Percentiles rank a stretch among this genome's conserved stretches.
phyloP scores from a whole-genome alignment of 306 rosid species.

The Boehmeria nivea region DNA sequence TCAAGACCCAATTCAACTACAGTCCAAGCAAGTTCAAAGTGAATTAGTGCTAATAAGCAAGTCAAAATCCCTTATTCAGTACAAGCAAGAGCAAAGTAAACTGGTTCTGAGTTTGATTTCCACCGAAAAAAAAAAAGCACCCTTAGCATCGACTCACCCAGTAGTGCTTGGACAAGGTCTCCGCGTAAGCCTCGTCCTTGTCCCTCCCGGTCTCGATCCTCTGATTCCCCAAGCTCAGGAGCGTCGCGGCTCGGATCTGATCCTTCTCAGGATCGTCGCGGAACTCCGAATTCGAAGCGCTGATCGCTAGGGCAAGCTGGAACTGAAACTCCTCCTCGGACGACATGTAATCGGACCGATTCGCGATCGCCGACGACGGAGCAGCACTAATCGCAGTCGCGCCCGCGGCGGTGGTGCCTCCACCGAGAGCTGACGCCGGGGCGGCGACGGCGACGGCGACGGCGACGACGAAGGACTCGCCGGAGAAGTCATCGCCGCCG shows the following conservation, averaged over 20 bases:
- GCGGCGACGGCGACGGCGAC: constrained; percentile 30
- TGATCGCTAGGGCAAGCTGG: constrained; percentile 95
- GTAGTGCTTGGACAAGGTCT: constrained; percentile 79
- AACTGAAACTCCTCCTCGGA: constrained; percentile 97
- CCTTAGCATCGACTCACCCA: constrained; percentile 64
- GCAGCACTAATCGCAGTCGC: neutral
- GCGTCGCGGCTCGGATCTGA: constrained; percentile 86
- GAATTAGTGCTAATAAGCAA: neutral
- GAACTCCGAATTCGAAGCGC: constrained; percentile 87
- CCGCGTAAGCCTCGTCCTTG: constrained; percentile 49
- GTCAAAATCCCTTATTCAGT: constrained; percentile 15
- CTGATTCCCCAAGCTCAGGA: constrained; percentile 72
- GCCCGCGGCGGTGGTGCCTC: constrained; percentile 1
- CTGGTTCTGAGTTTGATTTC: constrained; percentile 2
- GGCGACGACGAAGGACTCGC: constrained; percentile 47
- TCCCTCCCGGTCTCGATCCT: constrained; percentile 41
- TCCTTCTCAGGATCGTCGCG: constrained; percentile 85
- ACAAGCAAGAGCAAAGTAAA: neutral
- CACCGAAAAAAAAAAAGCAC: neutral
- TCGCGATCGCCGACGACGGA: constrained; percentile 24
- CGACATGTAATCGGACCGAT: constrained; percentile 61
- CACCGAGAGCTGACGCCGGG: neutral
- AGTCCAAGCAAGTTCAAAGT: constrained; percentile 4
- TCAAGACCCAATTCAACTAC: constrained; percentile 1
- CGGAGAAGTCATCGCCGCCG: constrained; percentile 27